A percentile compares a stretch with the other conserved stretches of the same genome.
phyloP scores from a whole-genome alignment of 345 rosid genomes.

The Hevea brasiliensis region DNA sequence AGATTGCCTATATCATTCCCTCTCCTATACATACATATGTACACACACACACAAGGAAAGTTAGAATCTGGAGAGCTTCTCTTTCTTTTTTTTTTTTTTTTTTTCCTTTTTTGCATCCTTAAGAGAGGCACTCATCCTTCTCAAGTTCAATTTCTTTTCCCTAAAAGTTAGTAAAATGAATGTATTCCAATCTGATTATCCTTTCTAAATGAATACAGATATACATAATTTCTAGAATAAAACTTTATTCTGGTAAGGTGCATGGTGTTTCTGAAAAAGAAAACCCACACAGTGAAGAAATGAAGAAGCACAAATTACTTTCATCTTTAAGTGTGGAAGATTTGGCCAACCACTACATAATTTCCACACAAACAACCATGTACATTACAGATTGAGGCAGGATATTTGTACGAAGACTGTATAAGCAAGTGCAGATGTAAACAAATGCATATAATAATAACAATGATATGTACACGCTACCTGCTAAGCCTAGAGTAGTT shows the following conservation, averaged over 20 bases:
- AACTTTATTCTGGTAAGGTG: background rate
- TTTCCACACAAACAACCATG: background rate
- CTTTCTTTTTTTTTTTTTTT: too few species aligned
- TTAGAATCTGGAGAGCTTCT: too few species aligned
- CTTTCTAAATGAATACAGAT: background rate
- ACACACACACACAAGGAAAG: too few species aligned
- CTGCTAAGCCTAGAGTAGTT: conserved; percentile 78
- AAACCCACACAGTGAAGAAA: background rate
- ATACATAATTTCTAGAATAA: background rate
- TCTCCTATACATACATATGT: too few species aligned
- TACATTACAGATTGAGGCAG: too few species aligned
- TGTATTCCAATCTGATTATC: background rate
- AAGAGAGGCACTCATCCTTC: background rate
- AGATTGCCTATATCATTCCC: too few species aligned
- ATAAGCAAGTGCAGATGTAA: background rate
- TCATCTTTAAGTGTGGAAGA: background rate
- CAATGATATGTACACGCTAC: conserved; percentile 25
- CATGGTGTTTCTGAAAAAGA: background rate
- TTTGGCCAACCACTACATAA: background rate
- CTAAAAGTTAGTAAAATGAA: background rate
- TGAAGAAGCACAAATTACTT: background rate
- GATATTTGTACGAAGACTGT: background rate
- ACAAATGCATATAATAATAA: background rate
- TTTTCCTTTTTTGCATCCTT: background rate
- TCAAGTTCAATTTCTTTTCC: too few species aligned